These are phyloP conservation scores for Colletotrichum cordylinicola DNA, from an alignment of 2,329 filamentous ascomycete species.

Conservation along the genomic window DNA sequence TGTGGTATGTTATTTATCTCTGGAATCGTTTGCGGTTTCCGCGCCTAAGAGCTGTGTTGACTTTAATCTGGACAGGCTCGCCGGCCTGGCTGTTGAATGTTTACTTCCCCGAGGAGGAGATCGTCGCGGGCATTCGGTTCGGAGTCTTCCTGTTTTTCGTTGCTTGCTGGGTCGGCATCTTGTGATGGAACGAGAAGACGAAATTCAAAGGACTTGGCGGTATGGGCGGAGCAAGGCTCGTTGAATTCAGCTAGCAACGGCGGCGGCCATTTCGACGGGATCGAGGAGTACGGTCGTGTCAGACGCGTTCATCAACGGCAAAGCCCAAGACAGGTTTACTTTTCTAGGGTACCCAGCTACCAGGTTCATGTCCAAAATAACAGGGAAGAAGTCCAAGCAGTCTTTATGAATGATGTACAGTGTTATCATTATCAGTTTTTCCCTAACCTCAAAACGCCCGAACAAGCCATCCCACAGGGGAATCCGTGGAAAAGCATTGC, in stretches of 20 bases:
- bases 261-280: neutral
- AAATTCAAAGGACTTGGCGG: neutral
- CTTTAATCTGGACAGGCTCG: neutral
- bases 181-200: neutral
- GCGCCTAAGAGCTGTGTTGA: neutral
- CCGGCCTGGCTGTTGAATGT: neutral
- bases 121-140: neutral
- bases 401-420: conserved; percentile 3
- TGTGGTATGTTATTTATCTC: neutral
- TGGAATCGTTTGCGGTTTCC: rapidly evolving
- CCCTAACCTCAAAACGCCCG: conserved; percentile 19
- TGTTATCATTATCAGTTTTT: conserved; percentile 17
- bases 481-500: neutral
- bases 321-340: neutral
- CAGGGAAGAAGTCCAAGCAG: neutral
- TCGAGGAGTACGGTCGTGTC: neutral
- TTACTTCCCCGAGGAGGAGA: neutral
- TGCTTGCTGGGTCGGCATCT: neutral
- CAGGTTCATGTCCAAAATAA: neutral
- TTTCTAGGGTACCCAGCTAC: neutral
- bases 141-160: neutral
- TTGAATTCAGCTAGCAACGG: neutral
- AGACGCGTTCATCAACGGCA: neutral
- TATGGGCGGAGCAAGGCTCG: no score
- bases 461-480: neutral